Evolutionary conservation across 495 filamentous ascomycete genomes (phyloP).

Genomic region (Daldinia loculata): DNA sequence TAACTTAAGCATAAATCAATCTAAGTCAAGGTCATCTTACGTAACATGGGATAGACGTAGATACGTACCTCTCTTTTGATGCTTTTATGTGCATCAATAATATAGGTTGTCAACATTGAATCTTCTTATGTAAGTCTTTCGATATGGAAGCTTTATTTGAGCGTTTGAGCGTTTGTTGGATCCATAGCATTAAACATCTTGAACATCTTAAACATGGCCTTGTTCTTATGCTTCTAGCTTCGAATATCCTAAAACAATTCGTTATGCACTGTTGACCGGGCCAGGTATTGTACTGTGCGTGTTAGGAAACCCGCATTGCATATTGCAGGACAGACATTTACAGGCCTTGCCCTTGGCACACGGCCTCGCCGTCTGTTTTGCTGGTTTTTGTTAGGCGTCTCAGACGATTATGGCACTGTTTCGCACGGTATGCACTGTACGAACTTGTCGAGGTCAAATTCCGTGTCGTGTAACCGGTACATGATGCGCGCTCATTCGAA

Average conservation of each 20-base stretch:
- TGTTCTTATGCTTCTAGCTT: constrained; percentile 18
- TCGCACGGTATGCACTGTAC: constrained; percentile 21
- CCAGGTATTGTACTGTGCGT: constrained; percentile 22
- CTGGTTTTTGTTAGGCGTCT: constrained; percentile 15
- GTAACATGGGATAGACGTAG: neutral
- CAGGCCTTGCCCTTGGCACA: constrained; percentile 32
- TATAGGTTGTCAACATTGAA: no score
- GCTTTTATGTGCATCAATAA: no score
- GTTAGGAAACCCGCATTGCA: constrained; percentile 38
- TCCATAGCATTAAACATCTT: no score
- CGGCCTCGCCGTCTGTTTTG: constrained; percentile 14
- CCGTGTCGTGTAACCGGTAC: constrained; percentile 4
- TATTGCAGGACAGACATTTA: constrained; percentile 39
- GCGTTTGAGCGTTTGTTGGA: no score
- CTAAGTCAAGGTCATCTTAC: constrained; percentile 13
- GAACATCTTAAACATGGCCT: neutral
- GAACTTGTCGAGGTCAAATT: no score
- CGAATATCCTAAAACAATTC: constrained; percentile 20
- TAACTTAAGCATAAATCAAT: constrained; percentile 30
- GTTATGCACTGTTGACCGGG: constrained; percentile 25
- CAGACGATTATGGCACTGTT: constrained; percentile 10
- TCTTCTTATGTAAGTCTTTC: no score
- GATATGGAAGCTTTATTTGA: no score
- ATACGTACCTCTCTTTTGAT: neutral
- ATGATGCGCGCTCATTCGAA: constrained; percentile 29